Conservation (phyloP, 2,329 filamentous ascomycete genomes). For the Lizonia empirigonia region DNA sequence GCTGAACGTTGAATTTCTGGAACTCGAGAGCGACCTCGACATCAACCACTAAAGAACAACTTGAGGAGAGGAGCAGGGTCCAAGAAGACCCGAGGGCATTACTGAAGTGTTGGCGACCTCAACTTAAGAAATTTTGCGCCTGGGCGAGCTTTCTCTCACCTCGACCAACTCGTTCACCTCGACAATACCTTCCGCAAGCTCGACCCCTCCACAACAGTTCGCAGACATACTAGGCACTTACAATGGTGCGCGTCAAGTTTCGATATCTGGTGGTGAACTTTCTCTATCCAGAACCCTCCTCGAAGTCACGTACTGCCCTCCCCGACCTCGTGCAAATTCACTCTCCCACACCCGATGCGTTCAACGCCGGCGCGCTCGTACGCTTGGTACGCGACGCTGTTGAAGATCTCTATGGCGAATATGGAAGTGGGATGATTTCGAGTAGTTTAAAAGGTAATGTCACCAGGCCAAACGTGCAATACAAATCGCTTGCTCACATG, state of each 20-base stretch:
- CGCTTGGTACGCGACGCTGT: constrained; percentile 62
- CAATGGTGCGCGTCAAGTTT: constrained; percentile 95
- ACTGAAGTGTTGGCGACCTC: no score
- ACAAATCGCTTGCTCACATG: not conserved
- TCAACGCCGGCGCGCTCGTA: constrained; percentile 69
- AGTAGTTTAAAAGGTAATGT: constrained; percentile 69
- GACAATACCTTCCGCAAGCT: not conserved
- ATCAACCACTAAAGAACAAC: no score
- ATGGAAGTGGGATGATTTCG: constrained; percentile 76
- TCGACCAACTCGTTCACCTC: not conserved
- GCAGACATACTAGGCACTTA: not conserved
- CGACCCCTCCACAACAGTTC: not conserved
- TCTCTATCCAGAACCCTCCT: constrained; percentile 72
- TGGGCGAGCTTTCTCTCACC: not conserved
- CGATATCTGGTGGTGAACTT: constrained; percentile 95
- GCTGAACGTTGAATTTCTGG: constrained; percentile 13
- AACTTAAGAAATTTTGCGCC: not conserved
- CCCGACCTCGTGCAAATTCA: constrained; percentile 74
- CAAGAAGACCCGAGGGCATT: no score
- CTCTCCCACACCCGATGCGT: constrained; percentile 73
- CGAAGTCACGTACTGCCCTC: constrained; percentile 45
- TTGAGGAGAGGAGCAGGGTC: no score
- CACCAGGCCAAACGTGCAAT: no score
- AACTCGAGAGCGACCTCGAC: not conserved
- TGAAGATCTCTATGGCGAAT: constrained; percentile 68